Percentiles rank a stretch among this genome's conserved stretches.
phyloP scores from a whole-genome alignment of 257 asterid species.

The Schizonepeta tenuifolia region DNA sequence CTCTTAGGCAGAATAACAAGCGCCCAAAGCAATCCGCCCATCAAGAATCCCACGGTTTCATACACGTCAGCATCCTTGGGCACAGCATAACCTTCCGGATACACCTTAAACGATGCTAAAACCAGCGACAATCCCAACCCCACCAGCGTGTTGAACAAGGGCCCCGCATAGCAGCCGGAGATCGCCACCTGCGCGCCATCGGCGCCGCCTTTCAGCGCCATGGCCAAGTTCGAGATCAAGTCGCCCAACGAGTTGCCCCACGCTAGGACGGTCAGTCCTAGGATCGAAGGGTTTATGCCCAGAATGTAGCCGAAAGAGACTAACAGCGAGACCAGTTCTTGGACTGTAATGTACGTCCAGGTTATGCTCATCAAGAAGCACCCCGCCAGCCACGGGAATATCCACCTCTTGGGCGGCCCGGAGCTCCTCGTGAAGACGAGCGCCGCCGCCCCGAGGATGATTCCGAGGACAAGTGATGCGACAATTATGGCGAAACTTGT shows the following conservation, averaged over 20 bases:
- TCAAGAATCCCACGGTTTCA: slow-evolving; percentile 73
- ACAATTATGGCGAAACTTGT: slow-evolving; percentile 31
- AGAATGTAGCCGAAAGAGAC: slow-evolving; percentile 63
- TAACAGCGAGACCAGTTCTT: slow-evolving; percentile 65
- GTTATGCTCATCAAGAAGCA: slow-evolving; percentile 72
- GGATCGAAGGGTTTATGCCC: slow-evolving; percentile 66
- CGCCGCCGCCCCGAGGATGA: slow-evolving; percentile 47
- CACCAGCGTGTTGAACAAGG: slow-evolving; percentile 68
- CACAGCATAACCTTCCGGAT: slow-evolving; percentile 51
- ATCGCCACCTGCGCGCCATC: slow-evolving; percentile 81
- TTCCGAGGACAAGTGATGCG: slow-evolving; percentile 40
- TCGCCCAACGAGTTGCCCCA: slow-evolving; percentile 92
- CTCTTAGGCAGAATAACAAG: slow-evolving; percentile 67
- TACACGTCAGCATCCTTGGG: slow-evolving; percentile 54
- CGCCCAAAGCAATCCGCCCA: slow-evolving; percentile 79
- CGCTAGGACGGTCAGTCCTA: slow-evolving; percentile 86
- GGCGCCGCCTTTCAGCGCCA: slow-evolving; percentile 69
- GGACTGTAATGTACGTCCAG: slow-evolving; percentile 75
- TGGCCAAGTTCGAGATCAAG: slow-evolving; percentile 62
- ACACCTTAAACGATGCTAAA: slow-evolving; percentile 58
- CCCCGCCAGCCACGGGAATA: slow-evolving; percentile 65
- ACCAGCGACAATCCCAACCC: slow-evolving; percentile 82
- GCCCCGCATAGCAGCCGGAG: slow-evolving; percentile 87
- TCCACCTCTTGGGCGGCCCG: slow-evolving; percentile 60
- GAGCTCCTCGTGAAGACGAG: slow-evolving; percentile 44